These are phyloP conservation scores for Cordyceps javanica DNA, from an alignment of 2,329 filamentous ascomycete genomes.

Conservation along the genomic window DNA sequence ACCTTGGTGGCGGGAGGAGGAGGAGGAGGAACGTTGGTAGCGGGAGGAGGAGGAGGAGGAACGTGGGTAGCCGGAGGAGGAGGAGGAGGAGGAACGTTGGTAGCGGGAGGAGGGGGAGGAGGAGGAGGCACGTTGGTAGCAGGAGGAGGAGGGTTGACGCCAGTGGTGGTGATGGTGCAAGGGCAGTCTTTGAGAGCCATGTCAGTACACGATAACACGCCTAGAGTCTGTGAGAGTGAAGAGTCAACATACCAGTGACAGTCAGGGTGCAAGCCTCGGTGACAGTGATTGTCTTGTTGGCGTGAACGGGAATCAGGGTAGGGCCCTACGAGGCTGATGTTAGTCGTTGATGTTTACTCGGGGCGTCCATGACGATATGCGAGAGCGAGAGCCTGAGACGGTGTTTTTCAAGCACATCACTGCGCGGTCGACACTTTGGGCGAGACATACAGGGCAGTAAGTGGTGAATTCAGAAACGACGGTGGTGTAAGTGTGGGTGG, in stretches of 20 bases:
- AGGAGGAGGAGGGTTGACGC: conserved; percentile 9
- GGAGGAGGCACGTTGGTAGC: neutral
- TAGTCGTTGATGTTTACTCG: neutral
- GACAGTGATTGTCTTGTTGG: conserved; percentile 39
- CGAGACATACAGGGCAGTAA: conserved; percentile 36
- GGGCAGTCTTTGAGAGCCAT: conserved; percentile 35
- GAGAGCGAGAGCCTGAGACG: neutral
- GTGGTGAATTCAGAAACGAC: conserved; percentile 31
- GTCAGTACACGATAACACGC: conserved; percentile 18
- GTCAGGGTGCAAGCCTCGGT: conserved; percentile 36
- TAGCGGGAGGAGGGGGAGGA: neutral
- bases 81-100: conserved; percentile 8
- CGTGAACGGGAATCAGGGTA: conserved; percentile 28
- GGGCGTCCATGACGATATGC: neutral
- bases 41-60: conserved; percentile 5
- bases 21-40: neutral
- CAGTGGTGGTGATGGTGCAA: conserved; percentile 33
- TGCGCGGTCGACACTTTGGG: neutral
- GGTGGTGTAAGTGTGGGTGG: neutral
- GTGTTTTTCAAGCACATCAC: neutral
- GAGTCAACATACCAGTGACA: conserved; percentile 34
- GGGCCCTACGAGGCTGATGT: conserved; percentile 26
- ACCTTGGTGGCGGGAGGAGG: neutral
- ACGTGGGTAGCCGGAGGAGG: neutral
- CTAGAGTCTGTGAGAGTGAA: neutral